phyloP scores from a whole-genome alignment of 257 asterid genomes.

The Solanum neorickii region DNA sequence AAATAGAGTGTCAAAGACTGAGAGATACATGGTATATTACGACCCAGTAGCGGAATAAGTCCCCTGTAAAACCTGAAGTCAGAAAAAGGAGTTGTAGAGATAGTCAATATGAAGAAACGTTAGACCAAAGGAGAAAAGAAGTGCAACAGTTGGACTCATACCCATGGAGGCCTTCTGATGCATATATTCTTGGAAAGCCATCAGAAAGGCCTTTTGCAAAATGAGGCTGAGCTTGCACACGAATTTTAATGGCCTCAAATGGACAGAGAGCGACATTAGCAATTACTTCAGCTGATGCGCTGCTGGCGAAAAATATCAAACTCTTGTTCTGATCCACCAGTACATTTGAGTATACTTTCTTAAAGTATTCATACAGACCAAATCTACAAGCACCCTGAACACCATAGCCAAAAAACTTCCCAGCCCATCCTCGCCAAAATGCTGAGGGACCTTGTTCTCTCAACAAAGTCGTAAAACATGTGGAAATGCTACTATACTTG shows the following conservation, averaged over 20 bases:
- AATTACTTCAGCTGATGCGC: constrained; percentile 32
- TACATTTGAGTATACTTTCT: constrained; percentile 17
- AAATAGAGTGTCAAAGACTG: background rate
- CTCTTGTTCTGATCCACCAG: constrained; percentile 29
- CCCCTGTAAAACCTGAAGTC: constrained; percentile 35
- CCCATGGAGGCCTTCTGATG: constrained; percentile 33
- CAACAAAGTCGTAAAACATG: constrained; percentile 21
- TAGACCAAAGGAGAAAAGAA: background rate
- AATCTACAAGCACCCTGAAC: constrained; percentile 44
- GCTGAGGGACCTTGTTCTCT: constrained; percentile 36
- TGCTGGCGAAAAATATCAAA: constrained; percentile 22
- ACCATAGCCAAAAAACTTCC: constrained; percentile 38
- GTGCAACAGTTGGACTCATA: background rate
- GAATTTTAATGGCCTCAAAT: constrained; percentile 38
- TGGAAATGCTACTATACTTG: constrained; percentile 21
- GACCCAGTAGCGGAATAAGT: constrained; percentile 37
- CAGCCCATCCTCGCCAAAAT: constrained; percentile 42
- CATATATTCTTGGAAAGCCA: constrained; percentile 32
- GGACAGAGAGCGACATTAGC: constrained; percentile 36
- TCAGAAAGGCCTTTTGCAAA: constrained; percentile 31
- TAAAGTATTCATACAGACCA: constrained; percentile 38
- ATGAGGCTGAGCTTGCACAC: constrained; percentile 34
- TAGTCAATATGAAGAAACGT: background rate
- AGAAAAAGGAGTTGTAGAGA: background rate
- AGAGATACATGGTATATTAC: constrained; percentile 31